A percentile compares a stretch with the other conserved stretches of the same genome.
Evolutionary conservation across 2,329 filamentous ascomycete species (phyloP).

Genomic region (Pseudocercospora fijiensis): DNA sequence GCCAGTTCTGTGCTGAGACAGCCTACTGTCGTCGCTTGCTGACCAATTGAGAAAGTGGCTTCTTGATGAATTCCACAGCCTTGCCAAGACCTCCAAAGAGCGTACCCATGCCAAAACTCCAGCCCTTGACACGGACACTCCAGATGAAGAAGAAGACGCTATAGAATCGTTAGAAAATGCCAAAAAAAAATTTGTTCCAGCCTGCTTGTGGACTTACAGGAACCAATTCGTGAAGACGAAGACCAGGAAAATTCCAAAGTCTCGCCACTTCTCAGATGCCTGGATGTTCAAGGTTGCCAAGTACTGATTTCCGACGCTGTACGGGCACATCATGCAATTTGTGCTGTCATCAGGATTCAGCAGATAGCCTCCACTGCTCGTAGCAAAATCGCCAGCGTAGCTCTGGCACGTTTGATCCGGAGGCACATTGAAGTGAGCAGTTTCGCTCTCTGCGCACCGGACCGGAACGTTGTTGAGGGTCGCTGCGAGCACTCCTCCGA

Average conservation of each 20-base stretch:
- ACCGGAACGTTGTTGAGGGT: slow-evolving; percentile 55
- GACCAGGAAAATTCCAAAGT: slow-evolving; percentile 70
- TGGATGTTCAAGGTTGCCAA: slow-evolving; percentile 58
- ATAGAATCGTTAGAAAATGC: not conserved
- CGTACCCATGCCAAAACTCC: slow-evolving; percentile 66
- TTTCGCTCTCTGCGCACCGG: slow-evolving; percentile 53
- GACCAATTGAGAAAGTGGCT: slow-evolving; percentile 31
- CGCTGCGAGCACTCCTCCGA: slow-evolving; percentile 66
- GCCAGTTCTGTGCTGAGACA: not conserved
- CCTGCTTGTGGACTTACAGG: slow-evolving; percentile 6
- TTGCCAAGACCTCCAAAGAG: slow-evolving; percentile 54
- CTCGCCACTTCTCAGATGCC: slow-evolving; percentile 64
- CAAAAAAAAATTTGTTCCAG: not conserved
- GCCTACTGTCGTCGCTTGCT: slow-evolving; percentile 25
- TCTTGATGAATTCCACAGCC: slow-evolving; percentile 40
- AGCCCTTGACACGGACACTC: slow-evolving; percentile 67
- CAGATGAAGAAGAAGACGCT: slow-evolving; percentile 62
- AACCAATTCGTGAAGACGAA: slow-evolving; percentile 67
- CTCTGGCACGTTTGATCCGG: slow-evolving; percentile 61
- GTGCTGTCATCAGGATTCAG: slow-evolving; percentile 58
- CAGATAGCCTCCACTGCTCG: slow-evolving; percentile 60
- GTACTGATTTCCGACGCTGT: slow-evolving; percentile 64
- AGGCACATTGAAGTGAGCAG: slow-evolving; percentile 65
- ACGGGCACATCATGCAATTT: slow-evolving; percentile 71
- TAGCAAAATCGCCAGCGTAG: slow-evolving; percentile 64